Evolutionary conservation across 164 flowering plant species (phyloP), one percentile per base, ranked within the genome.

Genomic region (Macadamia tetraphylla): DNA sequence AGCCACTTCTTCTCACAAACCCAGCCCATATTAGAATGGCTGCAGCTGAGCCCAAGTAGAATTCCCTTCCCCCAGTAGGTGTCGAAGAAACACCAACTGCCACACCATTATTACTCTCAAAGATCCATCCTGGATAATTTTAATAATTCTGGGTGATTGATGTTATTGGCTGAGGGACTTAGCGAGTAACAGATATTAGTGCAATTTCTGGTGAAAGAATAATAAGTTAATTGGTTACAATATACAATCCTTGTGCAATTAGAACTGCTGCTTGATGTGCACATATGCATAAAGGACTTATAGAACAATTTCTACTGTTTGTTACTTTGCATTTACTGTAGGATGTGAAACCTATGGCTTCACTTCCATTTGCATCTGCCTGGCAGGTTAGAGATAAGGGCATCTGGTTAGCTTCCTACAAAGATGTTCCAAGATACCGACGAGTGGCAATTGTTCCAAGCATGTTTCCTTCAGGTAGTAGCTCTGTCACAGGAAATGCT

Each of bases 381-480:
- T 80, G 81, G 73, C 86, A 94, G 99, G 89, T 92, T 55, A 86
- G 91, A n/a, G 97, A 92, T 77, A 92, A 78, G 76, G 86, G 90
- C 35, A 29, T 29, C 29, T 94, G 98, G 98, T 82, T 85, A 48
- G 64, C 83, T 71, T 90, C 98, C 35, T 83, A 81, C 79, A 81
- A 82, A 71, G 83, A 90, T 74, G 88, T 89, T 14, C 80, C 78
- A 1, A 74, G 77, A 52, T 75, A 66, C 61, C 82, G 90, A 15
- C 76, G 81, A 70, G 46, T n/a, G 69, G 88, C 72, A 9, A 79
- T 88, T 63, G 70, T 80, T 71, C 82, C 88, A 63, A 84, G 99
- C 80, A 90, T 92, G 99, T 94, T 92, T 79, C 99, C 99, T 73
- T 87, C 98, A 40, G 97, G 97, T 53, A 79, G 77, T 74, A 73